Conservation (phyloP, 257 asterid species). For the Craterostigma plantagineum region DNA sequence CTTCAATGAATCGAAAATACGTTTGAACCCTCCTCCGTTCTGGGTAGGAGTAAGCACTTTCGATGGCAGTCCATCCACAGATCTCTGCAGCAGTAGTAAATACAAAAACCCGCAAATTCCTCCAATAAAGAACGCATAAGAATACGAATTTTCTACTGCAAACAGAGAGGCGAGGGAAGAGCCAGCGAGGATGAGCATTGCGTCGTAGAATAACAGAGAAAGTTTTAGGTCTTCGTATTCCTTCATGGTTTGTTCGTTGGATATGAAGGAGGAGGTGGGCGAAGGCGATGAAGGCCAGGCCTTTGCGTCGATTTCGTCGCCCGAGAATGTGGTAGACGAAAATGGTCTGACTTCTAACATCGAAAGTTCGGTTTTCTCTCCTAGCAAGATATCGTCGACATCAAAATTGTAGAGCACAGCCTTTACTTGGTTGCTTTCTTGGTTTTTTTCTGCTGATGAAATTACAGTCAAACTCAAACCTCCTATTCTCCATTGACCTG, state of each 20-base stretch:
- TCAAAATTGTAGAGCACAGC: constrained; percentile 29
- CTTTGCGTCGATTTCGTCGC: constrained; percentile 13
- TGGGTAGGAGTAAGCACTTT: constrained; percentile 21
- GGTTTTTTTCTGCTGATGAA: constrained; percentile 14
- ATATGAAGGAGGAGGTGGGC: constrained; percentile 9
- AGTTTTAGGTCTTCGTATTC: constrained; percentile 54
- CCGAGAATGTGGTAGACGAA: constrained; percentile 28
- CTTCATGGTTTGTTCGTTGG: constrained; percentile 68
- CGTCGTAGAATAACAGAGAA: constrained; percentile 52
- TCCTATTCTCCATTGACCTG: constrained; percentile 82
- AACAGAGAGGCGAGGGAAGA: constrained; percentile 25
- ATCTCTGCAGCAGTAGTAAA: constrained; percentile 45
- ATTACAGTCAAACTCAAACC: constrained; percentile 30
- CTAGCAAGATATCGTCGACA: constrained; percentile 48
- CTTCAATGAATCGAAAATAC: constrained; percentile 17
- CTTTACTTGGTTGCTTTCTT: too few relatives aligned
- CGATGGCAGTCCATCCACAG: constrained; percentile 49
- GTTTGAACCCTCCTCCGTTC: constrained; percentile 10
- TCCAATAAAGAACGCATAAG: constrained; percentile 44
- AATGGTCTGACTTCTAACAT: constrained; percentile 55
- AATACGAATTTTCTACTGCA: constrained; percentile 21
- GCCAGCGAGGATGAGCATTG: constrained; percentile 37
- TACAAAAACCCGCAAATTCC: constrained; percentile 60
- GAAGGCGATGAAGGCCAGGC: constrained; percentile 9
- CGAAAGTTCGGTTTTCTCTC: constrained; percentile 53